A percentile compares a stretch with the other conserved stretches of the same genome.
Conservation (phyloP, 257 asterid species). For the Ehretia macrophylla region DNA sequence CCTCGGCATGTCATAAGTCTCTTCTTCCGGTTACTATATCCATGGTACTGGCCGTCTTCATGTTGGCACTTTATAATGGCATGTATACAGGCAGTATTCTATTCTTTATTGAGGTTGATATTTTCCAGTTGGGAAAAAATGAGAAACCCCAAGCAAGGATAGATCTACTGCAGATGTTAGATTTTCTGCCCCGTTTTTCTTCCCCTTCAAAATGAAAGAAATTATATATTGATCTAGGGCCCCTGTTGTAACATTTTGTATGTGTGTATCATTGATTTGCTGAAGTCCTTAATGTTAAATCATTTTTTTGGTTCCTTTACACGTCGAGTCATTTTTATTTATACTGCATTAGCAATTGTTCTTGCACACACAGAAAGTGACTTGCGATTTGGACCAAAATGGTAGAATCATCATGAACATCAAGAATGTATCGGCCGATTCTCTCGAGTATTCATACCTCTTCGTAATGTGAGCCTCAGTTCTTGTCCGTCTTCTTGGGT, state of each 20-base stretch:
- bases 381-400: too few species aligned
- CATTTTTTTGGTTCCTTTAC: background rate
- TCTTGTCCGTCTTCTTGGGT: too few species aligned
- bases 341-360: too few species aligned
- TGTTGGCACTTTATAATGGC: conserved; percentile 77
- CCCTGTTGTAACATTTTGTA: background rate
- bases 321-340: too few species aligned
- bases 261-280: background rate
- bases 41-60: conserved; percentile 98
- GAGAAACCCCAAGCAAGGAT: conserved; percentile 28
- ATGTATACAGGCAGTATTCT: conserved; percentile 49
- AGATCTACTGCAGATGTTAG: conserved; percentile 2
- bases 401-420: too few species aligned
- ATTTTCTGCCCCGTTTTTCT: too few species aligned
- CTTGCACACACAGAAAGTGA: too few species aligned
- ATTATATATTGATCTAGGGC: background rate
- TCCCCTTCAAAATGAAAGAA: too few species aligned
- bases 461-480: too few species aligned
- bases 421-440: too few species aligned
- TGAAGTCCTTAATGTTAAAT: background rate
- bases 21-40: conserved; percentile 71
- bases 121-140: conserved; percentile 51
- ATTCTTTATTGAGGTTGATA: conserved; percentile 41
- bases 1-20: conserved; percentile 79
- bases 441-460: too few species aligned